Percentiles rank a stretch among this genome's conserved stretches.
Evolutionary conservation across 1,139 yeast species (phyloP).

Genomic region (Sugiyamaella neomexicana): DNA sequence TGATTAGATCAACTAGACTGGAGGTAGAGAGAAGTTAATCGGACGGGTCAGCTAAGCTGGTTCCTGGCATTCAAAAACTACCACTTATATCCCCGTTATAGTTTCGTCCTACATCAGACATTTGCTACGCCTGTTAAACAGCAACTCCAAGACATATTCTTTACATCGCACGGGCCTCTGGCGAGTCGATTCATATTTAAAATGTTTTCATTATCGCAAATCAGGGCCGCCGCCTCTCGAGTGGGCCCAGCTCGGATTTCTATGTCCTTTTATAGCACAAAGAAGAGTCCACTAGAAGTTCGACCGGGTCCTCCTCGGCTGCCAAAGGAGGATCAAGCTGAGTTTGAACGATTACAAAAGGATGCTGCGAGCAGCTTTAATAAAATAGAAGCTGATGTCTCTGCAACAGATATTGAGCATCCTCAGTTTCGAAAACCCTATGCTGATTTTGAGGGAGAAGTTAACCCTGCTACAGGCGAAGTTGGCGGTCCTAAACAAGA

Average conservation of each 20-base stretch:
- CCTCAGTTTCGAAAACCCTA: slow-evolving; percentile 73
- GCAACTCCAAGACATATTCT: too few relatives aligned
- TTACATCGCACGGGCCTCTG: too few relatives aligned
- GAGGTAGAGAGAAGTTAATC: too few relatives aligned
- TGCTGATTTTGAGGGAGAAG: slow-evolving; percentile 95
- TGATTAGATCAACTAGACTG: too few relatives aligned
- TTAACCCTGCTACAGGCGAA: slow-evolving; percentile 92
- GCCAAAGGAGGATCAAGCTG: slow-evolving; percentile 86
- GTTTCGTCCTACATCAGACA: not conserved
- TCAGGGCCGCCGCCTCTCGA: not conserved
- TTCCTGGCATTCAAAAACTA: not conserved
- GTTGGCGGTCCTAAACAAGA: slow-evolving; percentile 99
- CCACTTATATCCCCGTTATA: not conserved
- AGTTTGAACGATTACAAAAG: slow-evolving; percentile 81
- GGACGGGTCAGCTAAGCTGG: too few relatives aligned
- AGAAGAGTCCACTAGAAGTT: slow-evolving; percentile 19
- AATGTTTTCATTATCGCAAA: not conserved
- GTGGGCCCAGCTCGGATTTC: not conserved
- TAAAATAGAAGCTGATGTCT: slow-evolving; percentile 56
- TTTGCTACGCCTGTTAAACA: too few relatives aligned
- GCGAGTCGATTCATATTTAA: not conserved
- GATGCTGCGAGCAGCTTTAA: slow-evolving; percentile 82
- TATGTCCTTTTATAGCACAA: slow-evolving; percentile 4
- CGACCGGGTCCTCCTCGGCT: slow-evolving; percentile 81
- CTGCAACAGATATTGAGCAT: slow-evolving; percentile 59